A percentile compares a stretch with the other conserved stretches of the same genome.
Evolutionary conservation across 805 yeast species (phyloP).

Genomic region (Candida sanyiensis): DNA sequence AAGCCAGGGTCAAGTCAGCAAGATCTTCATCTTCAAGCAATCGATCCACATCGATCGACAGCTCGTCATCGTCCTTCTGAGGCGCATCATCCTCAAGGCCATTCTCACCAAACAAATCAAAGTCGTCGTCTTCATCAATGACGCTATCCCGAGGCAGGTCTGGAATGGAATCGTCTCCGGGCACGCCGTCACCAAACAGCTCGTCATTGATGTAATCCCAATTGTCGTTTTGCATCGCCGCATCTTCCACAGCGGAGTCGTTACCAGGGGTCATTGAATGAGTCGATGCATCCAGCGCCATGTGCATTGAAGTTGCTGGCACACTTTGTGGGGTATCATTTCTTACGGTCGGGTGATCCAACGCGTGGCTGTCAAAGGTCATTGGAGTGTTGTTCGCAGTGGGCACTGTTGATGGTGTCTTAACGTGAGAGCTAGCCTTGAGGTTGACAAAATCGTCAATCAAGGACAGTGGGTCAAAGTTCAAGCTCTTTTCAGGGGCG

Average conservation of each 20-base stretch:
- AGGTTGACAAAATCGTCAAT: conserved; percentile 36
- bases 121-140: conserved; percentile 25
- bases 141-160: conserved; percentile 18
- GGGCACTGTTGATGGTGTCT: conserved; percentile 30
- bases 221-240: neutral
- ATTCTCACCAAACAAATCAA: conserved; percentile 26
- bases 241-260: conserved; percentile 5
- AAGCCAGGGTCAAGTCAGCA: conserved; percentile 31
- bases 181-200: conserved; percentile 28
- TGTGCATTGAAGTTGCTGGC: neutral
- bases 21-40: conserved; percentile 28
- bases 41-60: conserved; percentile 25
- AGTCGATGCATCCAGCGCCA: neutral
- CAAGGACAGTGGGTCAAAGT: conserved; percentile 29
- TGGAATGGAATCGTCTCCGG: conserved; percentile 1
- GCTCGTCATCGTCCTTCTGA: conserved; percentile 23
- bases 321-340: conserved; percentile 6
- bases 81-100: conserved; percentile 26
- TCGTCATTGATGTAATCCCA: conserved; percentile 31
- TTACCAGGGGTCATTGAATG: neutral
- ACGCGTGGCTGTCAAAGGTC: conserved; percentile 5
- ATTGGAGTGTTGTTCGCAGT: conserved; percentile 25
- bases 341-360: conserved; percentile 7
- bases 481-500: conserved; percentile 3
- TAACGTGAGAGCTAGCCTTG: conserved; percentile 33